Conservation (phyloP, 495 filamentous ascomycete species). For the Stereocaulon alpinum region DNA sequence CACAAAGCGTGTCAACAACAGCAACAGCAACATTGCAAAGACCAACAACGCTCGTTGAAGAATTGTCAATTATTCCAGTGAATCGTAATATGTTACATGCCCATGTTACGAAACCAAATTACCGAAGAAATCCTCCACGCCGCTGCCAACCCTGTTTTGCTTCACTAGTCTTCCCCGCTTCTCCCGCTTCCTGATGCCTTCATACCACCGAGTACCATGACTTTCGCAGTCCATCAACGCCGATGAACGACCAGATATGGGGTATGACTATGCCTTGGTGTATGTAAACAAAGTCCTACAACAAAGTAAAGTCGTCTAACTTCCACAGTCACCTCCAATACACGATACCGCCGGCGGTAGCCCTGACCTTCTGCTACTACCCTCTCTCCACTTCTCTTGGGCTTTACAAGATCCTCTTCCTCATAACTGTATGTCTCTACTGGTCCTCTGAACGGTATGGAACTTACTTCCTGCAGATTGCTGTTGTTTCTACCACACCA, state of each 20-base stretch:
- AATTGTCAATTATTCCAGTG: neutral
- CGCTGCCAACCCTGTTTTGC: neutral
- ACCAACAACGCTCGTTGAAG: neutral
- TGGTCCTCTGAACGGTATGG: neutral
- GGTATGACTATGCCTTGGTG: slow-evolving; percentile 58
- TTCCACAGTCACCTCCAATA: slow-evolving; percentile 52
- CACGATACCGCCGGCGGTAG: slow-evolving; percentile 50
- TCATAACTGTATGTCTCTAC: slow-evolving; percentile 34
- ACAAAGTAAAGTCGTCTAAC: neutral
- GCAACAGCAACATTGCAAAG: neutral
- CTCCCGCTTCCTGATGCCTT: slow-evolving; percentile 3
- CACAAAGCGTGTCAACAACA: neutral
- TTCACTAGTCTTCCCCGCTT: slow-evolving; percentile 16
- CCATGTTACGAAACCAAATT: neutral
- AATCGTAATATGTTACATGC: neutral
- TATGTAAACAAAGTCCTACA: slow-evolving; percentile 29
- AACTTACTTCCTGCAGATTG: slow-evolving; percentile 30
- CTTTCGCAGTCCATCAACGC: neutral
- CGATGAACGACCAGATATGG: slow-evolving; percentile 36
- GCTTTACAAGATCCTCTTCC: slow-evolving; percentile 44
- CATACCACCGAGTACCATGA: slow-evolving; percentile 12
- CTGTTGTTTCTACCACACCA: slow-evolving; percentile 51
- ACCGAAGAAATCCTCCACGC: neutral
- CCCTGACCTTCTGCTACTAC: slow-evolving; percentile 45
- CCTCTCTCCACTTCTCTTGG: slow-evolving; percentile 50